Base-by-base conservation (phyloP, 1,139 yeast genomes). In the Insectozyma bohioensis region DNA sequence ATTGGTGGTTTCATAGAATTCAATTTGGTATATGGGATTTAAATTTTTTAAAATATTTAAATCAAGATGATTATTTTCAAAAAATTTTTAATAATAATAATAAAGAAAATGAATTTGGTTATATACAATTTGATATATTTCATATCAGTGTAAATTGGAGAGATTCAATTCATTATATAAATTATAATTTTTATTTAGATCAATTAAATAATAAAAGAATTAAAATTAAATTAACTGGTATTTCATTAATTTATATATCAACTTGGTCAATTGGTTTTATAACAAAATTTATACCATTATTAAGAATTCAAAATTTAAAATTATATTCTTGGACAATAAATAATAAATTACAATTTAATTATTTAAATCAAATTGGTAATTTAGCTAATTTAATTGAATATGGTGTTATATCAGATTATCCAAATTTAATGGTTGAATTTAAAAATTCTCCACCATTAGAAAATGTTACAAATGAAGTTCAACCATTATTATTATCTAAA, bases 261-360 rank as follows among this genome's bases (percentile, higher is more conserved):
- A 67, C 71, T 7, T 68, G 74, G 74, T 56, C 66, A 1, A 33
- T 43, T 3, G 63, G 54, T 2, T 69, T 66, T 34, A 42, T 68
- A 12, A 50, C 57, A 15, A 52, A 53, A 25, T 67, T 69, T 38
- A 43, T 68, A 33, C 75, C 75, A 0, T 46, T 63, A 12, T 46
- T 60, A 17, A 58, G 60, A 23, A 49, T 60, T 4, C 64, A 75
- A 28, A 63, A 72, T 34, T 55, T 83, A 35, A 67, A 72, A 31
- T 61, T 86, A 11, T 86, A 78, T 57, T 62, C 85, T 13, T 90
- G 97, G 97, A 90, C 97, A 1, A 70, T 87, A 27, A 90, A 90
- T 54, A 65, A 61, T 27, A 58, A 58, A 26, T 44, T 48, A 6
- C 79, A 81, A 35, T 66, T 76, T 34, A 73, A 75, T 39, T 67